Conservation (phyloP, 1,139 yeast genomes). For the Tardiomyces blankii region DNA sequence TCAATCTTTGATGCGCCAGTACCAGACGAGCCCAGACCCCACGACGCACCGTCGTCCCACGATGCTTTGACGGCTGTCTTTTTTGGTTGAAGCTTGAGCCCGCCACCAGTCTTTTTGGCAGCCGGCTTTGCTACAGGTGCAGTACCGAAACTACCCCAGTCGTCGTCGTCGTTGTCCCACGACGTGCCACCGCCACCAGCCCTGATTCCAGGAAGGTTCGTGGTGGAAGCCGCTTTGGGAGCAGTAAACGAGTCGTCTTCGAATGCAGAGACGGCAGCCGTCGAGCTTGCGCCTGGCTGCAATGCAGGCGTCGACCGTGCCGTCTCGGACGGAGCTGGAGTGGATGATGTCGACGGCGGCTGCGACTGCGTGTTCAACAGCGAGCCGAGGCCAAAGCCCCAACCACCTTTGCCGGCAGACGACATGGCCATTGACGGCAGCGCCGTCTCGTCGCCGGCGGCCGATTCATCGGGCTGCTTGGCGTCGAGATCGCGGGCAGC, state of each 20-base stretch:
- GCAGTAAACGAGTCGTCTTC: neutral
- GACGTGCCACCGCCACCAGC: neutral
- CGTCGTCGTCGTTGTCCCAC: constrained; percentile 4
- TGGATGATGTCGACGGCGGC: neutral
- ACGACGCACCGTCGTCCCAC: too few species aligned
- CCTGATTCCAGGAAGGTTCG: neutral
- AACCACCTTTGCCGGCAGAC: too few species aligned
- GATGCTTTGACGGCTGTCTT: too few species aligned
- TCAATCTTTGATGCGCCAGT: constrained; percentile 1
- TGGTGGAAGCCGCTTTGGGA: neutral
- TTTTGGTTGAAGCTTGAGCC: too few species aligned
- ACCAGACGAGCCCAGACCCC: too few species aligned
- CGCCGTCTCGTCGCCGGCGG: too few species aligned
- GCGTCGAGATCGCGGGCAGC: neutral
- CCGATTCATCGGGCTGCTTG: neutral
- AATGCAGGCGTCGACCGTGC: too few species aligned
- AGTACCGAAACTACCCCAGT: constrained; percentile 6
- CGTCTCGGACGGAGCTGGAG: neutral
- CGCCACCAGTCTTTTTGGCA: too few species aligned
- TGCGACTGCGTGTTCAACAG: neutral
- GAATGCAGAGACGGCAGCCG: neutral
- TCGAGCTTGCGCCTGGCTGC: too few species aligned
- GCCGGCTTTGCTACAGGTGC: too few species aligned
- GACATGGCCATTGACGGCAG: too few species aligned
- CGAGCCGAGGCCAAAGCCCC: too few species aligned